These are phyloP conservation scores for Paspalum notatum DNA, from an alignment of 176 grass and related monocot species.

Conservation along the genomic window DNA sequence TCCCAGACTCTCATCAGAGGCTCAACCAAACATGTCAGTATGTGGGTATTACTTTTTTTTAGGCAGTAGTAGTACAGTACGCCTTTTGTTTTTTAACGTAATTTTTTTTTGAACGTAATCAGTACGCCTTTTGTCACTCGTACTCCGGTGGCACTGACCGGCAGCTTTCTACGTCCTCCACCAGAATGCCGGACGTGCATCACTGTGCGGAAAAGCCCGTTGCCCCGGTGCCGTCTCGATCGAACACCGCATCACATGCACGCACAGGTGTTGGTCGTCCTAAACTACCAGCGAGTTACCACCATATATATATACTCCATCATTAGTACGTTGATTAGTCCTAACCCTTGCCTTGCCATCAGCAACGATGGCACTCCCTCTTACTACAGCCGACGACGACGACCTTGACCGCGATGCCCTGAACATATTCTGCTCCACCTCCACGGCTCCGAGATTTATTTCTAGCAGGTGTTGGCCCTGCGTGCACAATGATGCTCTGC, in stretches of 20 bases:
- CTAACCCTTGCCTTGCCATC: neutral
- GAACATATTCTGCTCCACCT: neutral
- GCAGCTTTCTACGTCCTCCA: neutral
- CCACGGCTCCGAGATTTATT: neutral
- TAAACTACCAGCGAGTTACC: neutral
- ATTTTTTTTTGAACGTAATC: too few species aligned
- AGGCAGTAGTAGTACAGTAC: too few species aligned
- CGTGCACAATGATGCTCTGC: constrained; percentile 23
- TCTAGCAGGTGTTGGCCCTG: neutral
- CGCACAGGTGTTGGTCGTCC: neutral
- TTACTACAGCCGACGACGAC: neutral
- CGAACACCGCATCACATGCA: neutral
- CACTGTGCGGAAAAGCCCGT: neutral
- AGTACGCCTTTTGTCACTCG: too few species aligned
- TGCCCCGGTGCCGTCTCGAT: too few species aligned
- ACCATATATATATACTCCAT: neutral
- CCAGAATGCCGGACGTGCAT: neutral
- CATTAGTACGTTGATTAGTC: neutral
- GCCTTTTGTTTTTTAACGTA: too few species aligned
- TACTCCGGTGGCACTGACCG: too few species aligned
- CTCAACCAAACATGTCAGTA: too few species aligned
- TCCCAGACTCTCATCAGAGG: too few species aligned
- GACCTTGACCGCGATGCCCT: neutral
- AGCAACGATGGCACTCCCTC: neutral
- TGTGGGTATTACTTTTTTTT: too few species aligned